These are phyloP conservation scores for Colletotrichum paranaense DNA, from an alignment of 2,329 filamentous ascomycete genomes.

Conservation along the genomic window DNA sequence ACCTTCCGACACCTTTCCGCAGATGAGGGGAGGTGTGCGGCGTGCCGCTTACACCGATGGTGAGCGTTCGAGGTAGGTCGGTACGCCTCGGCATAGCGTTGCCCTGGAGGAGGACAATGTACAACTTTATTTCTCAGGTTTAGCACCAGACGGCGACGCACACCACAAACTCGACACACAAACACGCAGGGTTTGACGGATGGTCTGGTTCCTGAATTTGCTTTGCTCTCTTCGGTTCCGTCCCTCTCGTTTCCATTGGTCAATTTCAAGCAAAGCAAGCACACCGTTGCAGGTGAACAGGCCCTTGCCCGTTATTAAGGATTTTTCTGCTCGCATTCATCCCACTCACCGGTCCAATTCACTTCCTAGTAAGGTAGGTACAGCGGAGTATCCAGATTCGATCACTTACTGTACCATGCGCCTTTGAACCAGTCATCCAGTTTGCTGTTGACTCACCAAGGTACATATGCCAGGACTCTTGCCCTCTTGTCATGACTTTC, in stretches of 20 bases:
- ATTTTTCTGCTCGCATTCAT: constrained; percentile 31
- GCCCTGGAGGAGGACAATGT: neutral
- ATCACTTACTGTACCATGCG: constrained; percentile 23
- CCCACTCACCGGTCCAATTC: constrained; percentile 5
- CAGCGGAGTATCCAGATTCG: constrained; percentile 17
- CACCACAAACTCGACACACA: too few species aligned
- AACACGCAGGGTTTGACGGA: constrained; percentile 11
- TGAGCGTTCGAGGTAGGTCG: constrained; percentile 25
- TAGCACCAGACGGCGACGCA: neutral
- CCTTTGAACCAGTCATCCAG: constrained; percentile 9
- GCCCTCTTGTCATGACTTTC: neutral
- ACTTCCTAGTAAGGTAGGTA: neutral
- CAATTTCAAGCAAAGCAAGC: constrained; percentile 1
- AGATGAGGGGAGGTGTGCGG: neutral
- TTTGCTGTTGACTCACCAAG: constrained; percentile 20
- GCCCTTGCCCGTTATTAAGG: constrained; percentile 18
- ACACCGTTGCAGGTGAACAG: constrained; percentile 3
- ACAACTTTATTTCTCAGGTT: constrained; percentile 10
- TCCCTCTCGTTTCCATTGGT: constrained; percentile 10
- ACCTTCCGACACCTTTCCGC: neutral
- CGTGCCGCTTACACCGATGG: constrained; percentile 14
- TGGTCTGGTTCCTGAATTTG: constrained; percentile 27
- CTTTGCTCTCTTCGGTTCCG: constrained; percentile 8
- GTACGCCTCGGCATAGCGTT: constrained; percentile 31
- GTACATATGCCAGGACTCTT: neutral